Evolutionary conservation across 1,284 basidiomycete species (phyloP).

Genomic region (Leccinum huronense): DNA sequence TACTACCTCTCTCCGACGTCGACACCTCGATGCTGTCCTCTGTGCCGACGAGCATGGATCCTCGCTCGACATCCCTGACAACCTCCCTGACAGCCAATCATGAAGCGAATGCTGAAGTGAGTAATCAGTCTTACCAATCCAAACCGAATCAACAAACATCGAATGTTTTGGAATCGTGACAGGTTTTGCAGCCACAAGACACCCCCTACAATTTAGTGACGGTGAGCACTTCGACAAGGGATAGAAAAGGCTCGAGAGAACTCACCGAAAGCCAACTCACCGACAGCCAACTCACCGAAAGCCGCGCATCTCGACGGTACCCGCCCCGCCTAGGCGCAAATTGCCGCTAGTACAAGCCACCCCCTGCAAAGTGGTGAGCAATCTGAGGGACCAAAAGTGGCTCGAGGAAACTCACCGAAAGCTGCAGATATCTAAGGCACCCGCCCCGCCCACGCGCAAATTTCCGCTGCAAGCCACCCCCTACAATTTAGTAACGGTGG

Average conservation of each 20-base stretch:
- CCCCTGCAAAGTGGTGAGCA: too few relatives aligned
- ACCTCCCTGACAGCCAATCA: neutral
- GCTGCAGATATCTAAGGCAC: neutral
- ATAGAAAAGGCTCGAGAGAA: neutral
- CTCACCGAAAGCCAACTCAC: neutral
- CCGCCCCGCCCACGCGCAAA: neutral
- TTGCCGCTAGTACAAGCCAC: too few relatives aligned
- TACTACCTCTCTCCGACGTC: too few relatives aligned
- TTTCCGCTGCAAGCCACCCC: neutral
- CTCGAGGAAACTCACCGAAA: neutral
- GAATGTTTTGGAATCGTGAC: neutral
- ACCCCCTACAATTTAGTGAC: constrained; percentile 3
- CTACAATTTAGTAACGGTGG: neutral
- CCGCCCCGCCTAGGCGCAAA: too few relatives aligned
- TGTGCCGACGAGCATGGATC: neutral
- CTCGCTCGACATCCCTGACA: neutral
- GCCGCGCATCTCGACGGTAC: neutral
- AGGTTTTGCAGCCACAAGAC: neutral
- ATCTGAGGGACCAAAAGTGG: neutral
- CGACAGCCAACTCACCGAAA: neutral
- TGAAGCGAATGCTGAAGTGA: neutral
- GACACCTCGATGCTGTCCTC: neutral
- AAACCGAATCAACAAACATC: neutral
- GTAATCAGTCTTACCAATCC: constrained; percentile 1
- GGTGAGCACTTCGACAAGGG: neutral